phyloP scores from a whole-genome alignment of 805 yeast genomes.

The Lipomyces japonicus region DNA sequence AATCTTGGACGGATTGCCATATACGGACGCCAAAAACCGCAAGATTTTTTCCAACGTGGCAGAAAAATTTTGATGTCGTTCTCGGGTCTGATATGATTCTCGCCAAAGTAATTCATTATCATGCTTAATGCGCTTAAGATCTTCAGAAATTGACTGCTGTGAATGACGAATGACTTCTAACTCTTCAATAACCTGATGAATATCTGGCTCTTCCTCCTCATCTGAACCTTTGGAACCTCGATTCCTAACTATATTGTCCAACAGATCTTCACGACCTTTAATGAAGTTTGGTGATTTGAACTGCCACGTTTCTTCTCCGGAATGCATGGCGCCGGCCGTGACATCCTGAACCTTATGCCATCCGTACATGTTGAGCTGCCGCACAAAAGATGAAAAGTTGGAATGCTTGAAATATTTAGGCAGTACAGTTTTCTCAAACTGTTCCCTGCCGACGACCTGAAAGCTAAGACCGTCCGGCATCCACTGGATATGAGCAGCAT shows the following conservation, averaged over 20 bases:
- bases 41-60: constrained; percentile 84
- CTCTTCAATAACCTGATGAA: constrained; percentile 59
- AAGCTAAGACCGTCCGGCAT: constrained; percentile 78
- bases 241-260: constrained; percentile 83
- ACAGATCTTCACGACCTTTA: constrained; percentile 72
- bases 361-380: constrained; percentile 97
- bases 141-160: constrained; percentile 79
- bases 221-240: constrained; percentile 44
- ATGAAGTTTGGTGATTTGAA: constrained; percentile 80
- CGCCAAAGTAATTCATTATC: constrained; percentile 92
- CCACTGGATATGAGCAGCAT: constrained; percentile 76
- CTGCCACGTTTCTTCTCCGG: constrained; percentile 76
- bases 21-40: constrained; percentile 79
- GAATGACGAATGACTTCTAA: constrained; percentile 70
- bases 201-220: constrained; percentile 45
- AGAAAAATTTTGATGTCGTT: constrained; percentile 78
- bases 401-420: constrained; percentile 95
- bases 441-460: constrained; percentile 77
- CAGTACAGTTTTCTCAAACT: constrained; percentile 73
- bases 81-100: constrained; percentile 78
- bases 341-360: constrained; percentile 98
- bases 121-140: constrained; percentile 71
- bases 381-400: constrained; percentile 91
- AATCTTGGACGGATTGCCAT: constrained; percentile 58
- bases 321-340: constrained; percentile 53